These are phyloP conservation scores for Pleurotus tuber-regium DNA, from an alignment of 768 basidiomycete species.

Conservation along the genomic window DNA sequence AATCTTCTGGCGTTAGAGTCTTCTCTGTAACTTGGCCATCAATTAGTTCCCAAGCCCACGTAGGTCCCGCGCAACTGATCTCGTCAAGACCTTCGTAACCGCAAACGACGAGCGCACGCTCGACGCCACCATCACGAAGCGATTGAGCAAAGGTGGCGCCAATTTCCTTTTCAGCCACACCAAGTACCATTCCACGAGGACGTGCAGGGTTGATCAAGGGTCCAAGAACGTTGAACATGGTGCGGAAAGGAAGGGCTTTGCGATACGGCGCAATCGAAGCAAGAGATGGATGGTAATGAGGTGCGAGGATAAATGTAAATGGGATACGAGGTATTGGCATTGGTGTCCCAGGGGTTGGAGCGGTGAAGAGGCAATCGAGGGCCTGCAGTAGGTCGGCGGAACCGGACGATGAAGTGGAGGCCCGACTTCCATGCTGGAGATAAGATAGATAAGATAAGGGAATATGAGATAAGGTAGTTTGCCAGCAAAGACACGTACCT, in stretches of 20 bases:
- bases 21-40: slow-evolving; percentile 63
- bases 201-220: slow-evolving; percentile 90
- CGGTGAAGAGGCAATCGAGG: slow-evolving; percentile 72
- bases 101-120: slow-evolving; percentile 89
- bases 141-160: slow-evolving; percentile 81
- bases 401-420: slow-evolving; percentile 92
- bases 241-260: slow-evolving; percentile 86
- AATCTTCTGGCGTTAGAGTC: slow-evolving; percentile 66
- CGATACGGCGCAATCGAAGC: slow-evolving; percentile 82
- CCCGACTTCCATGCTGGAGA: slow-evolving; percentile 80
- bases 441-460: slow-evolving; percentile 9
- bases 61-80: slow-evolving; percentile 91
- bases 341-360: slow-evolving; percentile 54
- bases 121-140: slow-evolving; percentile 68
- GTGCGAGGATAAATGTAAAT: slow-evolving; percentile 92
- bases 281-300: slow-evolving; percentile 89
- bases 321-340: slow-evolving; percentile 65
- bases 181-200: slow-evolving; percentile 88
- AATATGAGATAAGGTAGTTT: background rate
- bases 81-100: slow-evolving; percentile 92
- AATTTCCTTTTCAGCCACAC: slow-evolving; percentile 80
- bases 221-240: slow-evolving; percentile 94
- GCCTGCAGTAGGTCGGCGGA: slow-evolving; percentile 90
- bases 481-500: slow-evolving; percentile 47
- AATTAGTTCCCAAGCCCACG: slow-evolving; percentile 78